Evolutionary conservation across 2,329 filamentous ascomycete species (phyloP), one percentile per base, ranked within the genome.

Genomic region (Talaromyces sp.): DNA sequence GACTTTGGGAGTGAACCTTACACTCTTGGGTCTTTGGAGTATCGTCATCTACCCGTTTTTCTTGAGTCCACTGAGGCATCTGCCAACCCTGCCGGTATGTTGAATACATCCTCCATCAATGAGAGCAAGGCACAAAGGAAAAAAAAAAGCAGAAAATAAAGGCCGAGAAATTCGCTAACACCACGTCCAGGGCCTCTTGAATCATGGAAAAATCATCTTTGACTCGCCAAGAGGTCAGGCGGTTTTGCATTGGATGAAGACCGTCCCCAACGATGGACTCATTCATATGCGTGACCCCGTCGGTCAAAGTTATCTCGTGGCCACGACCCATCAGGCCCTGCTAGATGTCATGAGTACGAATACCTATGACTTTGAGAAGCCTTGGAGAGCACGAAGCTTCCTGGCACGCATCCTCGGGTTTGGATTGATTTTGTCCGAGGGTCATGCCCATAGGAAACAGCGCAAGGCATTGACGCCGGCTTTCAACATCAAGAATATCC

Each of bases 351-450:
- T 83, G 51, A 79, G 80, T 33, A 75, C 79, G 36, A 78, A 77
- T 35, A 76, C 75, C 3, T 82, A 83, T 51, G 80, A 83, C 54
- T 82, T 81, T 45, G 77, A 81, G 58, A 83, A 83, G 58, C 79
- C 80, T 4, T 65, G 65, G 41, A 69, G 68, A 40, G 61, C 72
- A 7, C 73, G 75, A 17, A 69, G 70, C 14, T 79, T 82, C 46
- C 64, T 83, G 13, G 69, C 73, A 1, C 70, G 73, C 1, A 77
- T 83, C 17, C 65, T 83, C 1, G 81, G 80, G 1, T 75, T 80
- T 43, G 80, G 80, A 0, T 55, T 83, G 47, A 74, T 82, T 37
- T 68, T 80, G 53, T 75, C 76, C 0, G 80, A 83, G 57, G 79
- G 79, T 2, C 73, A 77, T 4, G 75, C 74, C 22, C 81, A 83